Percentiles rank a stretch among this genome's conserved stretches.
These are phyloP conservation scores for Clarireedia hainanense DNA, from an alignment of 2,329 filamentous ascomycete species.

Conservation along the genomic window DNA sequence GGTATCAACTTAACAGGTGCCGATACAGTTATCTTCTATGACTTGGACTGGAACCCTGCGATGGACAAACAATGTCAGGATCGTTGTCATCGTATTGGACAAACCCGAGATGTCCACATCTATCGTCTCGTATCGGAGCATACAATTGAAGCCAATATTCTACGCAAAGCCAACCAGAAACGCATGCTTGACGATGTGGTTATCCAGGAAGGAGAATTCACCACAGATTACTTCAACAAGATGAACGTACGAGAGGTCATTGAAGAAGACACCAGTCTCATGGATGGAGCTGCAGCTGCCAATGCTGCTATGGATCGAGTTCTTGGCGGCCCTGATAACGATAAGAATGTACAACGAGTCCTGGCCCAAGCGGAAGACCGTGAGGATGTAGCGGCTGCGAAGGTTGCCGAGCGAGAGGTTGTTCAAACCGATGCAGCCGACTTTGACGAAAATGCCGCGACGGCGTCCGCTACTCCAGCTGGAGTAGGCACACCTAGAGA, in stretches of 20 bases:
- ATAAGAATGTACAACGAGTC: constrained; percentile 59
- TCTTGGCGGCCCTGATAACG: constrained; percentile 51
- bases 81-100: constrained; percentile 91
- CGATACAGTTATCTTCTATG: constrained; percentile 97
- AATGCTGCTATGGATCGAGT: constrained; percentile 82
- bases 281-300: constrained; percentile 63
- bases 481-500: constrained; percentile 25
- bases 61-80: constrained; percentile 99
- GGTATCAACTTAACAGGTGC: constrained; percentile 96
- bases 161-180: constrained; percentile 95
- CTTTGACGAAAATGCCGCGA: constrained; percentile 59
- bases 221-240: constrained; percentile 89
- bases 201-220: constrained; percentile 97
- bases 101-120: constrained; percentile 95
- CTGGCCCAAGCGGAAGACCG: constrained; percentile 87
- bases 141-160: constrained; percentile 95
- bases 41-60: constrained; percentile 97
- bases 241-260: constrained; percentile 62
- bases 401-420: constrained; percentile 81
- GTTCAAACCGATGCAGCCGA: constrained; percentile 76
- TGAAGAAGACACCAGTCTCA: constrained; percentile 42
- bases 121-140: constrained; percentile 90
- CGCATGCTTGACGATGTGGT: constrained; percentile 96
- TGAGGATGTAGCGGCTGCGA: constrained; percentile 84
- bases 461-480: constrained; percentile 23